Conservation (phyloP, 805 yeast species). For the Yarrowia sp. region DNA sequence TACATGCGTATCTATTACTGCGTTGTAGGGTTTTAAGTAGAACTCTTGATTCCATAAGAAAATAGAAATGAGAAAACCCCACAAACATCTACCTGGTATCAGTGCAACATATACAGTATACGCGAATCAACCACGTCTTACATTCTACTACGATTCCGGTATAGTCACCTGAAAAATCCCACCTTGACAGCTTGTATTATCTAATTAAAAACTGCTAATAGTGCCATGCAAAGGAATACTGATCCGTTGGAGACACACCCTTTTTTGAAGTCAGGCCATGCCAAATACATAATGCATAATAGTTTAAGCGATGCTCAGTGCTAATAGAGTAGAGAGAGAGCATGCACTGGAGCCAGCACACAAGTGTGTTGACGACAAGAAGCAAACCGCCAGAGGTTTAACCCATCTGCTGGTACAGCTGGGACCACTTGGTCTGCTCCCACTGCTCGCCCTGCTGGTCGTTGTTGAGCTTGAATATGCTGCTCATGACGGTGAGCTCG, state of each 20-base stretch:
- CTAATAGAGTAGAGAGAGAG: background rate
- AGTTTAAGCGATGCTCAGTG: background rate
- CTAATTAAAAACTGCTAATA: background rate
- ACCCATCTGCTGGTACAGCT: slow-evolving; percentile 26
- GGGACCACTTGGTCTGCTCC: slow-evolving; percentile 25
- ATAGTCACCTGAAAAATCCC: background rate
- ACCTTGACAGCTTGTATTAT: background rate
- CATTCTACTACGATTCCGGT: no score
- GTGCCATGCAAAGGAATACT: slow-evolving; percentile 11
- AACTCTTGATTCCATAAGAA: no score
- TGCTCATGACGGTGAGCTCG: slow-evolving; percentile 92
- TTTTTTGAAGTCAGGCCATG: background rate
- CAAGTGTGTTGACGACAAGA: background rate
- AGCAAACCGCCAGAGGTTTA: background rate
- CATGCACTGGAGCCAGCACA: background rate
- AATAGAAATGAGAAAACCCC: no score
- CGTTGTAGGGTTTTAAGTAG: no score
- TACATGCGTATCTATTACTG: no score
- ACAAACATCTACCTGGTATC: no score
- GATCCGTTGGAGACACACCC: slow-evolving; percentile 13
- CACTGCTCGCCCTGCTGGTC: slow-evolving; percentile 33
- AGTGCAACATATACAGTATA: no score
- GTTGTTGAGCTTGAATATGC: slow-evolving; percentile 61
- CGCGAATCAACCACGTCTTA: no score
- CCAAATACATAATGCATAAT: slow-evolving; percentile 21